Evolutionary conservation across 2,329 filamentous ascomycete species (phyloP).

Genomic region (Parasarocladium wereldwijsianum): DNA sequence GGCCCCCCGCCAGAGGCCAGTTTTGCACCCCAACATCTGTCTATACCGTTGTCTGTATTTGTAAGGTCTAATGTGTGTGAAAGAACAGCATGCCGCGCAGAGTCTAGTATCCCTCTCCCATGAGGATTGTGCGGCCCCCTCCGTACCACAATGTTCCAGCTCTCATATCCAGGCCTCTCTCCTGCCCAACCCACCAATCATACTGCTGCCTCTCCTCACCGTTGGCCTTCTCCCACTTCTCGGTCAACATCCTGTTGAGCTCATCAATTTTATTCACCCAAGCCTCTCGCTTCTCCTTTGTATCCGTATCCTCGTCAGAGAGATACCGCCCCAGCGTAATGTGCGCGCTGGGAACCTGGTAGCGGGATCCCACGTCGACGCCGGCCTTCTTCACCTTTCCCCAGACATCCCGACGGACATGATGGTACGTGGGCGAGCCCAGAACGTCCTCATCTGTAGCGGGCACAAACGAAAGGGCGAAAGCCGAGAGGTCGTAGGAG

Average conservation of each 20-base stretch:
- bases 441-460: slow-evolving; percentile 53
- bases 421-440: slow-evolving; percentile 78
- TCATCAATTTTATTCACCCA: slow-evolving; percentile 59
- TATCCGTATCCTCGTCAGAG: slow-evolving; percentile 46
- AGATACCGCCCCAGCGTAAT: slow-evolving; percentile 78
- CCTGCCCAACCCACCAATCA: slow-evolving; percentile 81
- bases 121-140: slow-evolving; percentile 54
- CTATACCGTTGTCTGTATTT: too few relatives aligned
- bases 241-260: slow-evolving; percentile 60
- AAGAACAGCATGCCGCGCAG: not conserved
- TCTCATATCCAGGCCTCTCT: slow-evolving; percentile 63
- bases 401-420: slow-evolving; percentile 70
- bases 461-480: slow-evolving; percentile 79
- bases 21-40: too few relatives aligned
- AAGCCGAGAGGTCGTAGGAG: slow-evolving; percentile 70
- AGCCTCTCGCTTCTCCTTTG: slow-evolving; percentile 38
- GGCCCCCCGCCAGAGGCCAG: too few relatives aligned
- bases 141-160: slow-evolving; percentile 78
- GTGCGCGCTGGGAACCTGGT: slow-evolving; percentile 80
- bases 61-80: too few relatives aligned
- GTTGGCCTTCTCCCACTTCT: slow-evolving; percentile 49
- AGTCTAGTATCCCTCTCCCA: slow-evolving; percentile 44
- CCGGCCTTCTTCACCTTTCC: slow-evolving; percentile 44
- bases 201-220: slow-evolving; percentile 33
- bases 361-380: slow-evolving; percentile 60